Base-by-base conservation (phyloP, 441 rosid species). In the Pelargonium fulgidum region DNA sequence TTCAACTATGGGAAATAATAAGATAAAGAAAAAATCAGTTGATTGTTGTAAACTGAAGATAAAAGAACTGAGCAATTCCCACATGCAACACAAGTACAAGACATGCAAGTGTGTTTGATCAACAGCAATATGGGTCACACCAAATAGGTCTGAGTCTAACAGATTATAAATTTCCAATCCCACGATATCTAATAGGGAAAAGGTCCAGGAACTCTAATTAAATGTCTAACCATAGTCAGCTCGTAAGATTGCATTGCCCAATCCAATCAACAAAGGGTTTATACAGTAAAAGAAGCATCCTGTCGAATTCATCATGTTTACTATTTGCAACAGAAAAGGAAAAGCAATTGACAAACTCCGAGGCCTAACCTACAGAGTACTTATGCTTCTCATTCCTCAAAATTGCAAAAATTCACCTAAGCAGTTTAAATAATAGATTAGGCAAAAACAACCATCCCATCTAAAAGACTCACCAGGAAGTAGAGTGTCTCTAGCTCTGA, bases 401-500 rank as follows among this genome's bases (percentile, higher is more conserved):
- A 54, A 54, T n/a, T 54, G 61, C 59, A 47, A 36, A 17, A 2
- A 48, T 3, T 13, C 14, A 48, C 56, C 56, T 48, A 48, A 13
- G 56, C 16, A 33, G 39, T 33, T 33, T 33, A 33, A 33, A 33
- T 33, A 33, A 47, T 8, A 67, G 24, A 61, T 56, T 52, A 45
- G 45, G 36, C 26, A 45, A 65, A 29, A 65, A 58, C 36, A 19
- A 72, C 16, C 39, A 67, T 24, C 63, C 45, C 71, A 72, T 68
- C 44, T 17, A 45, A 70, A 45, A 63, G 73, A 72, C 50, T 10
- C 80, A 91, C 99, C 94, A 73, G 99, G 97, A 81, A 78, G 87
- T 78, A 92, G 61, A 65, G 87, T 87, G 70, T 90, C 97, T 70
- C 88, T 84, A 68, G 97, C 90, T 81, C 97, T 82, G 68, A 87